Evolutionary conservation across 225 moss, liverwort and hornwort species (phyloP).

Genomic region (Physcomitrellopsis africana): DNA sequence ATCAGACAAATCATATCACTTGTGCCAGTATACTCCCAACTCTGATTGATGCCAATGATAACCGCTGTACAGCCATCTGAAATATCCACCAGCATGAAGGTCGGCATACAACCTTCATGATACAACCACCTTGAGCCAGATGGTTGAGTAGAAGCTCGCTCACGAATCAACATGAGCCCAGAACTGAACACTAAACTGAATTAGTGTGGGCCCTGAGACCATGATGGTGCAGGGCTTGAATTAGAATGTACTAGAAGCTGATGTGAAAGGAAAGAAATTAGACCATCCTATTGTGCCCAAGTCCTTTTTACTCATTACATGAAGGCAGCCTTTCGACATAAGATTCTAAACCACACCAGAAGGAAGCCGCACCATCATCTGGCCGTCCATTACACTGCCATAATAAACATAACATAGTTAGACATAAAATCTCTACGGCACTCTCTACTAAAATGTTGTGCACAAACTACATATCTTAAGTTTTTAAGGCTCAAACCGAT

Average conservation of each 20-base stretch:
- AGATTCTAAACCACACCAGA: conserved; percentile 80
- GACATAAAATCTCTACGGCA: neutral
- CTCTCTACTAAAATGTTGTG: neutral
- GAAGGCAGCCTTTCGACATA: conserved; percentile 10
- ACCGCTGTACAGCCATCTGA: conserved; percentile 10
- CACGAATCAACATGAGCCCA: conserved; percentile 26
- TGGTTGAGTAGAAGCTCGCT: conserved; percentile 19
- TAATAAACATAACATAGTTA: conserved; percentile 21
- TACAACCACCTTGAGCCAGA: conserved; percentile 25
- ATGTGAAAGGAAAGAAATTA: conserved; percentile 33
- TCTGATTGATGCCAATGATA: conserved; percentile 19
- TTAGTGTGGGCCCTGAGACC: conserved; percentile 25
- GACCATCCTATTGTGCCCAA: conserved; percentile 38
- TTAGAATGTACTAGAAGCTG: conserved; percentile 31
- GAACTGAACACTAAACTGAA: conserved; percentile 15
- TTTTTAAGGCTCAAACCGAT: neutral
- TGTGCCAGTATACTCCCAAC: conserved; percentile 11
- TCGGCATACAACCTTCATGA: conserved; percentile 6
- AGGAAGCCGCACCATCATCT: conserved; percentile 96
- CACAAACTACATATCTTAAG: neutral
- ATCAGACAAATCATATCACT: neutral
- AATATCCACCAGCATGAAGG: conserved; percentile 17
- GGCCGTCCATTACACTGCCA: conserved; percentile 87
- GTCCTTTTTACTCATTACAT: conserved; percentile 29
- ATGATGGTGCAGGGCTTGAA: conserved; percentile 23